Evolutionary conservation across 139 green algal species (phyloP).

Genomic region (Volvox reticuliferus): DNA sequence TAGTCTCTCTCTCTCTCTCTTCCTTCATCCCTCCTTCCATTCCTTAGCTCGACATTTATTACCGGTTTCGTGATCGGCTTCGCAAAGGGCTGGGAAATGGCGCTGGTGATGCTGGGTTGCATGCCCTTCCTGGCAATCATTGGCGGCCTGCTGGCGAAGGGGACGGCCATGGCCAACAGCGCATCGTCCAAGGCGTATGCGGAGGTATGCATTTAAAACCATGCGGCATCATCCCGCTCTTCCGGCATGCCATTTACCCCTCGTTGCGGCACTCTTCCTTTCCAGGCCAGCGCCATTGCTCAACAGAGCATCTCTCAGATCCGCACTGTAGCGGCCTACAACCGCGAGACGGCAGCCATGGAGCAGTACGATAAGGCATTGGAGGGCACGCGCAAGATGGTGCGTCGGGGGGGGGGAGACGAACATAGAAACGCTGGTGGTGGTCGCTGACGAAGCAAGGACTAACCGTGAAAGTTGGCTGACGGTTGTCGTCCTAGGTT

Average conservation of each 20-base stretch:
- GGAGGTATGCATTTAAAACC: neutral
- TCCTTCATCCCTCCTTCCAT: neutral
- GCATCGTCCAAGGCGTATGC: conserved; percentile 47
- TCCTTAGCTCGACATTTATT: conserved; percentile 52
- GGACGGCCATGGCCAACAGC: conserved; percentile 19
- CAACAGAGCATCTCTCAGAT: conserved; percentile 78
- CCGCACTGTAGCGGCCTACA: conserved; percentile 83
- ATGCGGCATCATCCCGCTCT: too few species aligned
- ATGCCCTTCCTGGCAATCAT: conserved; percentile 69
- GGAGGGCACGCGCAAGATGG: conserved; percentile 60
- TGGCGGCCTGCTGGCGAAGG: conserved; percentile 50
- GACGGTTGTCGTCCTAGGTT: too few species aligned
- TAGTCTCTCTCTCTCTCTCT: neutral
- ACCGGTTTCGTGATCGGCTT: conserved; percentile 61
- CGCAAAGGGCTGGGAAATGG: conserved; percentile 43
- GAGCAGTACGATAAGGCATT: conserved; percentile 68
- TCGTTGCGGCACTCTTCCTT: too few species aligned
- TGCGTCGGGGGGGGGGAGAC: neutral
- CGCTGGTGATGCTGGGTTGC: conserved; percentile 71
- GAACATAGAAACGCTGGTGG: too few species aligned
- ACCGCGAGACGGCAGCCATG: conserved; percentile 61
- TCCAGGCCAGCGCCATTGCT: conserved; percentile 74
- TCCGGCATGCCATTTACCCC: too few species aligned
- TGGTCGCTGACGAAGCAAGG: too few species aligned
- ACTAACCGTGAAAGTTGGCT: too few species aligned